Percentiles rank a stretch among this genome's conserved stretches.
Evolutionary conservation across 345 rosid species (phyloP).

Genomic region (Laguncularia racemosa): DNA sequence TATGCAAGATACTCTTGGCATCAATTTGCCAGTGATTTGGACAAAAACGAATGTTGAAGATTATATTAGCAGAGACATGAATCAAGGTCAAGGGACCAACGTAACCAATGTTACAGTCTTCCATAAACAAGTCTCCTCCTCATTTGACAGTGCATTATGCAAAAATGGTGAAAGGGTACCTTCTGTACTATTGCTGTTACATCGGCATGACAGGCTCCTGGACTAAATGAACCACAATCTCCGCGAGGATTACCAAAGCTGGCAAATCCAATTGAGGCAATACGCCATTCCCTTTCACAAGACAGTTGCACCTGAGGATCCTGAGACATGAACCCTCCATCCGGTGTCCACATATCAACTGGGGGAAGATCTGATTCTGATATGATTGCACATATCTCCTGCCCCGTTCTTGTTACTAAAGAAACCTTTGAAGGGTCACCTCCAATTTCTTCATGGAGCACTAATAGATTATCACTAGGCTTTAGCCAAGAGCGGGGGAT

Average conservation of each 20-base stretch:
- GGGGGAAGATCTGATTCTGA: conserved; percentile 51
- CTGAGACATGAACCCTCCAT: conserved; percentile 17
- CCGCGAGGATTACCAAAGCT: conserved; percentile 57
- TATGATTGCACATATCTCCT: conserved; percentile 40
- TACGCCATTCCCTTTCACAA: conserved; percentile 56
- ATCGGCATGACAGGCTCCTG: conserved; percentile 39
- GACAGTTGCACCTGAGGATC: conserved; percentile 36
- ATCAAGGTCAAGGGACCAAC: too few relatives aligned
- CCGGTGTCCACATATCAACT: conserved; percentile 39
- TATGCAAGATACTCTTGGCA: too few relatives aligned
- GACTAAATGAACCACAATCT: conserved; percentile 34
- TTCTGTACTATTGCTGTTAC: conserved; percentile 20
- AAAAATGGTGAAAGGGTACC: conserved; percentile 17
- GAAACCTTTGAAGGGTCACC: conserved; percentile 52
- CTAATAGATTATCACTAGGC: conserved; percentile 43
- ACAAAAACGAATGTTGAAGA: too few relatives aligned
- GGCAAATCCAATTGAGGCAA: conserved; percentile 40
- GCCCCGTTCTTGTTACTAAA: conserved; percentile 30
- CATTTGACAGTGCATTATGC: too few relatives aligned
- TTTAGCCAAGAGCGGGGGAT: conserved; percentile 49
- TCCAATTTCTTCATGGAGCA: conserved; percentile 55
- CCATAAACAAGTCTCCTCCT: too few relatives aligned
- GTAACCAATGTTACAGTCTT: neutral
- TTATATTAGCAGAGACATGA: too few relatives aligned
- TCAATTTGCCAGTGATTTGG: too few relatives aligned